Evolutionary conservation across 805 yeast genomes (phyloP).

Genomic region (Candida boleticola): DNA sequence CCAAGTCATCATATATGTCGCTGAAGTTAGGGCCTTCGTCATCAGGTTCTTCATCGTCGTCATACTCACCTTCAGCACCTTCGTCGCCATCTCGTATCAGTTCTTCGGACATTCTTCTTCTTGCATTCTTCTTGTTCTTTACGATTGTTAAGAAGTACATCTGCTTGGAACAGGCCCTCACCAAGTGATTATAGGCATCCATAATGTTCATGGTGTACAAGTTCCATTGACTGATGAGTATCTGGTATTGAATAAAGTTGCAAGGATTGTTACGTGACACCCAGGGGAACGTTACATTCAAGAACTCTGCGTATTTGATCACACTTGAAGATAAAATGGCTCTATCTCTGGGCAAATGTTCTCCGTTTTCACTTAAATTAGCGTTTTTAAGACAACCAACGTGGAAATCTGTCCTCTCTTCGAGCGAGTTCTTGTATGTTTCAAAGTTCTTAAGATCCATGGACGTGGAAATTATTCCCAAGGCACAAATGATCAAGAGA

Average conservation of each 20-base stretch:
- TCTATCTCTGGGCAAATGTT: conserved; percentile 17
- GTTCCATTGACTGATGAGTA: conserved; percentile 27
- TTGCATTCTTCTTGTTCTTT: conserved; percentile 4
- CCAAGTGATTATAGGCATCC: conserved; percentile 23
- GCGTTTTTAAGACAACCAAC: conserved; percentile 20
- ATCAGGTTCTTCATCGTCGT: not conserved
- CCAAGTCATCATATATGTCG: too few species aligned
- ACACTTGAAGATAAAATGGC: conserved; percentile 19
- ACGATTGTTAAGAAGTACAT: conserved; percentile 27
- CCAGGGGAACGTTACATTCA: conserved; percentile 21
- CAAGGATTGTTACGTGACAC: conserved; percentile 5
- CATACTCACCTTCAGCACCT: not conserved
- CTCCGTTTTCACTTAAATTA: conserved; percentile 7
- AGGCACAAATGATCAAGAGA: conserved; percentile 27
- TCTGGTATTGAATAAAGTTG: conserved; percentile 13
- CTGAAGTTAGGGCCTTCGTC: not conserved
- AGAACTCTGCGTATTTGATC: conserved; percentile 19
- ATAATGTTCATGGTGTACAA: conserved; percentile 25
- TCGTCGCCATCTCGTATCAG: conserved; percentile 2
- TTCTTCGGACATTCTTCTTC: not conserved
- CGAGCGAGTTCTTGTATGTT: conserved; percentile 23
- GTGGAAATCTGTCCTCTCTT: conserved; percentile 22
- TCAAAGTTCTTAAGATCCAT: conserved; percentile 32
- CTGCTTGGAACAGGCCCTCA: conserved; percentile 26
- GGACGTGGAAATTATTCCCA: conserved; percentile 30